Evolutionary conservation across 306 rosid genomes (phyloP).

Genomic region (Medicago ruthenica): DNA sequence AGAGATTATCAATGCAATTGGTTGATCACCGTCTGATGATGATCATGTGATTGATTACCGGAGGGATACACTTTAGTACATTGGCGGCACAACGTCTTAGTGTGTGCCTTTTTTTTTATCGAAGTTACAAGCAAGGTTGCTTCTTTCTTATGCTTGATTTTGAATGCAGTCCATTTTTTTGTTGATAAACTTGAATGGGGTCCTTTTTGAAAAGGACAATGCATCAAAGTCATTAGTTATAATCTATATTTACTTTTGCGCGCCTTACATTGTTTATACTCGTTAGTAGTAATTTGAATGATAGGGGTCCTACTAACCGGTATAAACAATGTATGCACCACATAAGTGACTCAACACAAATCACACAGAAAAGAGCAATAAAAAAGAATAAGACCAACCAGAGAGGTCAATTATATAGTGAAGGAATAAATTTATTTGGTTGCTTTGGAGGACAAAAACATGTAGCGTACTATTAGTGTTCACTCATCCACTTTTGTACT

Average conservation of each 20-base stretch:
- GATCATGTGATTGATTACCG: background rate
- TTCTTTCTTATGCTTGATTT: slow-evolving; percentile 5
- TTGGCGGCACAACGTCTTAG: background rate
- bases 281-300: slow-evolving; percentile 22
- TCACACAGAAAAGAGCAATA: background rate
- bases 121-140: background rate
- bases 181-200: too few species aligned
- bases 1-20: background rate
- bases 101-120: background rate
- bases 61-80: background rate
- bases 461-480: too few species aligned
- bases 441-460: slow-evolving; percentile 13
- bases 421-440: slow-evolving; percentile 13
- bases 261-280: too few species aligned
- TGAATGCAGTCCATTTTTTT: background rate
- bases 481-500: too few species aligned
- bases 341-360: slow-evolving; percentile 36
- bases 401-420: background rate
- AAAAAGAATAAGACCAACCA: background rate
- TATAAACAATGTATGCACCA: slow-evolving; percentile 42
- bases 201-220: background rate
- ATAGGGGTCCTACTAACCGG: slow-evolving; percentile 30
- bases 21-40: background rate
- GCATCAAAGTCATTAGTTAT: background rate
- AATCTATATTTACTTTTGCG: background rate